A percentile compares a stretch with the other conserved stretches of the same genome.
These are phyloP conservation scores for Colletotrichum gloeosporioides DNA, from an alignment of 2,329 filamentous ascomycete species.

Conservation along the genomic window DNA sequence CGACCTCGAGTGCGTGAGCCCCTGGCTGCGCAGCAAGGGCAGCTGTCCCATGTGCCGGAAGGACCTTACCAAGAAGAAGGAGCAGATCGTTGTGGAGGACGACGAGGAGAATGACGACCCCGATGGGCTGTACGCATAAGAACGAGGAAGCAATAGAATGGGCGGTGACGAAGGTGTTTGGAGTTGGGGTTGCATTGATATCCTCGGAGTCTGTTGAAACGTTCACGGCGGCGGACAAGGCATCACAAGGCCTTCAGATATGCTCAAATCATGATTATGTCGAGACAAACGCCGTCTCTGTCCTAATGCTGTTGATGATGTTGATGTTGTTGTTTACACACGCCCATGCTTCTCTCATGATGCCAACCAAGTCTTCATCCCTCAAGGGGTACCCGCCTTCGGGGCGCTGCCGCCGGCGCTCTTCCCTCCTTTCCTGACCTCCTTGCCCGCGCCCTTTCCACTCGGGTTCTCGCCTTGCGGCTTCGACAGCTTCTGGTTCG, in stretches of 20 bases:
- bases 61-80: conserved; percentile 62
- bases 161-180: not conserved
- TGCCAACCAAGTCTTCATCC: not conserved
- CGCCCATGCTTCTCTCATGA: not conserved
- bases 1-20: conserved; percentile 71
- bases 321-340: not conserved
- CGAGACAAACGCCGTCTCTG: not conserved
- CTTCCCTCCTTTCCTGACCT: conserved; percentile 38
- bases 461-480: conserved; percentile 39
- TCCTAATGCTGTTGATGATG: not conserved
- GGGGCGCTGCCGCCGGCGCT: conserved; percentile 34
- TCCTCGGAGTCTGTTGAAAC: not conserved
- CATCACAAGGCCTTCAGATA: not conserved
- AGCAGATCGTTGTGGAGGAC: conserved; percentile 49
- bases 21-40: conserved; percentile 69
- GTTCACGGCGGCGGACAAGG: not conserved
- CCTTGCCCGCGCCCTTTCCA: conserved; percentile 35
- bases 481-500: conserved; percentile 49
- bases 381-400: conserved; percentile 32
- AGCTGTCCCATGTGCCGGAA: conserved; percentile 69
- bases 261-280: not conserved
- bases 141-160: not conserved
- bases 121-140: conserved; percentile 51
- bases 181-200: conserved; percentile 15
- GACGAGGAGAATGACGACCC: conserved; percentile 58